phyloP scores from a whole-genome alignment of 23 red algal genomes.

The Gracilaria gracilis region DNA sequence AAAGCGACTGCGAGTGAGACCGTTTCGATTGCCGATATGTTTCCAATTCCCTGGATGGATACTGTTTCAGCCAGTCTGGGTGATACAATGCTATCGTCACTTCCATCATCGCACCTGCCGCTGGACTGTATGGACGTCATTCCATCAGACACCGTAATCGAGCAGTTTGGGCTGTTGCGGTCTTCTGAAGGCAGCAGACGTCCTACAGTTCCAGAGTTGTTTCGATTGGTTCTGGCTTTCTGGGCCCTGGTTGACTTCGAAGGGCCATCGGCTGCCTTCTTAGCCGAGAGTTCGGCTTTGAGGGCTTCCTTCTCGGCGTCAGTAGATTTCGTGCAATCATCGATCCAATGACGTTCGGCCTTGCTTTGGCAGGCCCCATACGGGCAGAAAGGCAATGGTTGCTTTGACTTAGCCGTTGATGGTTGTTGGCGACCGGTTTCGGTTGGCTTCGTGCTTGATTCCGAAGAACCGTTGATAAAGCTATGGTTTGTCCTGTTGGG shows the following conservation, averaged over 20 bases:
- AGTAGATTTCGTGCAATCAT: not conserved
- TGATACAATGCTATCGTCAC: constrained; percentile 12
- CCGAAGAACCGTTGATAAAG: not conserved
- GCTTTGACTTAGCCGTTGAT: not conserved
- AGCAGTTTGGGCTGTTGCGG: not conserved
- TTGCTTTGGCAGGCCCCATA: not conserved
- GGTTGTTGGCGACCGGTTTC: not conserved
- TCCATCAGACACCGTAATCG: constrained; percentile 16
- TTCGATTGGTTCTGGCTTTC: not conserved
- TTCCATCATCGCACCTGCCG: constrained; percentile 1
- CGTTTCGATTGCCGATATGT: not conserved
- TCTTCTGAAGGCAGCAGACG: not conserved
- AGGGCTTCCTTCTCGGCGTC: not conserved
- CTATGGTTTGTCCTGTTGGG: not conserved
- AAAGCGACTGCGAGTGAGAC: not conserved
- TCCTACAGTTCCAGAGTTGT: not conserved
- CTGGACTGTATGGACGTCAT: not conserved
- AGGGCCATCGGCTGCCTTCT: not conserved
- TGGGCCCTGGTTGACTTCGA: not conserved
- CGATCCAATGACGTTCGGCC: not conserved
- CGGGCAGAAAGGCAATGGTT: not conserved
- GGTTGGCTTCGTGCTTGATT: not conserved
- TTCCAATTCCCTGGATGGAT: not conserved
- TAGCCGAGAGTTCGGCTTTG: not conserved
- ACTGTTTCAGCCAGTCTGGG: not conserved